These are phyloP conservation scores for Rubia tinctorum DNA, from an alignment of 305 asterid species.

Conservation along the genomic window DNA sequence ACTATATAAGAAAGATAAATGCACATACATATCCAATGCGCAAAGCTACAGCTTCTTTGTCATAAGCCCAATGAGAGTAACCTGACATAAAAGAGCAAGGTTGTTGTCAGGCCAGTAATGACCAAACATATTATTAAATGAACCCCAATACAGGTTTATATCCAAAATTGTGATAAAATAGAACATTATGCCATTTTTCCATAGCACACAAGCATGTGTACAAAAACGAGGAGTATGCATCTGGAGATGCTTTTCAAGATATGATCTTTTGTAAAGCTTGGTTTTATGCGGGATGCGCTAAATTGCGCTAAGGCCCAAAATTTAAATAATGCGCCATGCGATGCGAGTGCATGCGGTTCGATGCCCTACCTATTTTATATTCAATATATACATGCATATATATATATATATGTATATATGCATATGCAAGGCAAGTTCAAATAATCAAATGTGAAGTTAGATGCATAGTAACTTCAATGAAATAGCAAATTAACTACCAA, in stretches of 20 bases:
- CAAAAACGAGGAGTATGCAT: not conserved
- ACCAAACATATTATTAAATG: not conserved
- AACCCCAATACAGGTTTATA: not conserved
- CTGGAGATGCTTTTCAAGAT: not conserved
- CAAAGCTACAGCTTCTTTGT: constrained; percentile 60
- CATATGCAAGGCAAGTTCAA: too few relatives aligned
- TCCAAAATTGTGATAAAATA: not conserved
- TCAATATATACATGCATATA: too few relatives aligned
- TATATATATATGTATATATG: too few relatives aligned
- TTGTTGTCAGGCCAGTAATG: not conserved
- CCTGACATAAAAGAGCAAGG: constrained; percentile 39
- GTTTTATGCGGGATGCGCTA: too few relatives aligned
- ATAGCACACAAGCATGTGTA: not conserved
- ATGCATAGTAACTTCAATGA: too few relatives aligned
- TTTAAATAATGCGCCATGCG: too few relatives aligned
- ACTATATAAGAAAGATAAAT: constrained; percentile 18
- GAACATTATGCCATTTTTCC: not conserved
- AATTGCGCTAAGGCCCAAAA: too few relatives aligned
- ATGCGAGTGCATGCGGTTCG: not conserved
- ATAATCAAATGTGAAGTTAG: too few relatives aligned
- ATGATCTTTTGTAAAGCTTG: not conserved
- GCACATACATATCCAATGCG: constrained; percentile 78
- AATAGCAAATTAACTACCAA: too few relatives aligned
- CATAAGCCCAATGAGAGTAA: constrained; percentile 50
- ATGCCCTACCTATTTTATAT: too few relatives aligned